A percentile compares a stretch with the other conserved stretches of the same genome.
Evolutionary conservation across 176 grass and related monocot species (phyloP).

Genomic region (Hsuehochloa calcarea): DNA sequence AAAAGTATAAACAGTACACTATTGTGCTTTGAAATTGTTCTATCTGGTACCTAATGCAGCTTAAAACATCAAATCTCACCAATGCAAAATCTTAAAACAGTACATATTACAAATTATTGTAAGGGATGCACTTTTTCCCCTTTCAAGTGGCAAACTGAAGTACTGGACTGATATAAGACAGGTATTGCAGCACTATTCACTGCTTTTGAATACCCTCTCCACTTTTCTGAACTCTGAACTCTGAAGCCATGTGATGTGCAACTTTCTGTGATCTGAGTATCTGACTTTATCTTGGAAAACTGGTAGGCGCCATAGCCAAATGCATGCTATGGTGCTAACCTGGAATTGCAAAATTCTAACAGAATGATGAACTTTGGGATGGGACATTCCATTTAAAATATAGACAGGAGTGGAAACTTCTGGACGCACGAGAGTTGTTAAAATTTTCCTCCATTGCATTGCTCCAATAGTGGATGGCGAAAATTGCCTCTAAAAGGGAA

Average conservation of each 20-base stretch:
- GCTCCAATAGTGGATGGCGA: constrained; percentile 21
- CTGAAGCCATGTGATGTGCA: not conserved
- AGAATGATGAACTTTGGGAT: not conserved
- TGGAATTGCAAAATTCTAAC: not conserved
- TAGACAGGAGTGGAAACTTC: not conserved
- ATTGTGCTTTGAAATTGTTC: not conserved
- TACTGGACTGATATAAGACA: not conserved
- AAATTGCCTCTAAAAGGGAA: not conserved
- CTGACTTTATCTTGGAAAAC: not conserved
- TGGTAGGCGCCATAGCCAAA: not conserved
- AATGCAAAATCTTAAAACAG: too few relatives aligned
- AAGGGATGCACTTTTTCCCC: not conserved
- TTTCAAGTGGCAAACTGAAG: not conserved
- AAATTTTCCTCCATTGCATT: not conserved
- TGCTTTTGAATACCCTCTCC: not conserved
- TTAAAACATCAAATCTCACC: not conserved
- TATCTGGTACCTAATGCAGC: not conserved
- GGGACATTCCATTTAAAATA: not conserved
- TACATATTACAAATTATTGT: too few relatives aligned
- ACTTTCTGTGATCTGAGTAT: not conserved
- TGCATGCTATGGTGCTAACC: not conserved
- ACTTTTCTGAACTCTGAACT: not conserved
- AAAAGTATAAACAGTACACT: not conserved
- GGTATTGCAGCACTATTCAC: not conserved
- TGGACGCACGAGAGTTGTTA: not conserved